phyloP scores from a whole-genome alignment of 2,329 filamentous ascomycete species.

The Fusarium dimerum region DNA sequence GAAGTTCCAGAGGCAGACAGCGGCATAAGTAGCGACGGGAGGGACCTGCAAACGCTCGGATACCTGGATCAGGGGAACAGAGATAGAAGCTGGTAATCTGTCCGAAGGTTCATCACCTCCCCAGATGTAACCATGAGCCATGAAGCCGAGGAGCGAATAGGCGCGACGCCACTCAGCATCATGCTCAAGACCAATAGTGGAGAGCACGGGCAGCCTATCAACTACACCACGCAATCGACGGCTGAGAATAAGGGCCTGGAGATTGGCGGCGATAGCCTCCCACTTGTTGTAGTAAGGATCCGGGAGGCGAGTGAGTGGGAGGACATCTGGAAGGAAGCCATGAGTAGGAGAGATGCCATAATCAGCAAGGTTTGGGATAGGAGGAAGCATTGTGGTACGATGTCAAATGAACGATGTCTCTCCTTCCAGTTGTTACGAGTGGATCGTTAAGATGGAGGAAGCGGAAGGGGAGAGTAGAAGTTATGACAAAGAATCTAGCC shows the following conservation, averaged over 20 bases:
- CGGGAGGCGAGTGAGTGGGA: constrained; percentile 77
- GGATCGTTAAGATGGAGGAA: constrained; percentile 1
- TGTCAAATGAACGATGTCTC: neutral
- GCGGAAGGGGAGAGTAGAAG: constrained; percentile 1
- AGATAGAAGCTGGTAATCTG: constrained; percentile 76
- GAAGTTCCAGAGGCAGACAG: constrained; percentile 94
- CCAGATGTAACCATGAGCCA: constrained; percentile 96
- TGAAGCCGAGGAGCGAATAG: constrained; percentile 86
- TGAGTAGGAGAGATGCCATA: constrained; percentile 78
- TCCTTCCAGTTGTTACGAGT: neutral
- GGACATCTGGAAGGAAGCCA: constrained; percentile 84
- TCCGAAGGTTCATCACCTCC: constrained; percentile 82
- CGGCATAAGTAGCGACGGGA: constrained; percentile 91
- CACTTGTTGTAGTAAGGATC: constrained; percentile 94
- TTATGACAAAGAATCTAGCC: constrained; percentile 10
- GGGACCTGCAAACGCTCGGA: constrained; percentile 81
- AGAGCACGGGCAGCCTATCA: constrained; percentile 79
- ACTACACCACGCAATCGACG: constrained; percentile 79
- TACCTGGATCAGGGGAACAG: constrained; percentile 77
- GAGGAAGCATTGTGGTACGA: constrained; percentile 49
- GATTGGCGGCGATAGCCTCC: constrained; percentile 83
- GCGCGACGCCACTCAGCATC: constrained; percentile 92
- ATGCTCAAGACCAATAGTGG: constrained; percentile 76
- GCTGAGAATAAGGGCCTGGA: constrained; percentile 84
- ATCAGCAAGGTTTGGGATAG: constrained; percentile 66